Percentiles rank a stretch among this genome's conserved stretches.
phyloP scores from a whole-genome alignment of 2,329 filamentous ascomycete genomes.

The Dactylellina haptotyla region DNA sequence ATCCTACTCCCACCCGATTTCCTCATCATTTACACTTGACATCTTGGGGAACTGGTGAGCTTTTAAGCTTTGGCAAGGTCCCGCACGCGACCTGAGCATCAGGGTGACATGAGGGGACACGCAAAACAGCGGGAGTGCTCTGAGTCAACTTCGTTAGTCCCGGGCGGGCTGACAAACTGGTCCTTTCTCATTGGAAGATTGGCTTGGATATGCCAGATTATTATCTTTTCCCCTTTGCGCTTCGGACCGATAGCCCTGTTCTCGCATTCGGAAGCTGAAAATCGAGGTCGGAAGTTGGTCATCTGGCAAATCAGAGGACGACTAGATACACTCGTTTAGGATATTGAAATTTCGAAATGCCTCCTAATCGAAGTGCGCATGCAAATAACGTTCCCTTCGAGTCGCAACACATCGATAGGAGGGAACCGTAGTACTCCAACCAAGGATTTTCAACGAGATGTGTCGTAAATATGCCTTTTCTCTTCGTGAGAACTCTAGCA shows the following conservation, averaged over 20 bases:
- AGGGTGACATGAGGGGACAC: slow-evolving; percentile 9
- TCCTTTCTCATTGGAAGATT: background rate
- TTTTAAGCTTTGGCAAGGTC: background rate
- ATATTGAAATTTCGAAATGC: too few species aligned
- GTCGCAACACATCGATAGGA: too few species aligned
- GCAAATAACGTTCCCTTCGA: too few species aligned
- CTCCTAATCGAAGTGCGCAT: too few species aligned
- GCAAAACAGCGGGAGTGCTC: background rate
- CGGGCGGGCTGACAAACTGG: slow-evolving; percentile 21
- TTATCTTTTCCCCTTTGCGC: background rate
- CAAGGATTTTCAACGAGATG: too few species aligned
- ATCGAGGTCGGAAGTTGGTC: background rate
- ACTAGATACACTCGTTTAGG: too few species aligned
- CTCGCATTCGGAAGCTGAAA: background rate
- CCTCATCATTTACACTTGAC: background rate
- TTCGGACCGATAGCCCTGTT: background rate
- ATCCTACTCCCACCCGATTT: background rate
- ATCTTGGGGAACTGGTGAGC: background rate
- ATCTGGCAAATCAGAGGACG: too few species aligned
- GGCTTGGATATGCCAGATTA: too few species aligned
- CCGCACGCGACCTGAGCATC: slow-evolving; percentile 6
- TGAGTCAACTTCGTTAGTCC: background rate
- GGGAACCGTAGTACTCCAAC: too few species aligned
- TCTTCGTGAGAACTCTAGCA: too few species aligned
- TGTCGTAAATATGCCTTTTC: too few species aligned